phyloP scores from a whole-genome alignment of 192 early-diverging fungal species.

The Coemansia sp. region DNA sequence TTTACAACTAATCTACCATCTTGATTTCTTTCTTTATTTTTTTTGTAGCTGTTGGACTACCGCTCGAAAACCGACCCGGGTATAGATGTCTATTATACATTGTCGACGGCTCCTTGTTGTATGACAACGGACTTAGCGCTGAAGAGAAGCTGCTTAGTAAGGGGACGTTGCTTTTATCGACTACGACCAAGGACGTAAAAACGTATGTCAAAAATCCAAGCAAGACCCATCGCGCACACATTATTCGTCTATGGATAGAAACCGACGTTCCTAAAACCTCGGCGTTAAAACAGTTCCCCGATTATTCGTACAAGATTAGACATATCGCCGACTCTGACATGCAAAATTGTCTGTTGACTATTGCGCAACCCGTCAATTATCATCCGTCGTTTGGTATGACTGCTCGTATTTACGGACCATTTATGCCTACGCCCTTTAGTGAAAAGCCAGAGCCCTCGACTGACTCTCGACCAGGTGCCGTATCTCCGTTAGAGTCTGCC shows the following conservation, averaged over 20 bases:
- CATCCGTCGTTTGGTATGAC: conserved; percentile 51
- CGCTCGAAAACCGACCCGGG: conserved; percentile 46
- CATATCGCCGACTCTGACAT: conserved; percentile 54
- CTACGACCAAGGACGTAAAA: conserved; percentile 22
- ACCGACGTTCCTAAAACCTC: conserved; percentile 9
- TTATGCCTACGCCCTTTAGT: background rate
- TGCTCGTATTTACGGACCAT: conserved; percentile 36
- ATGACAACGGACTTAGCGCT: conserved; percentile 46
- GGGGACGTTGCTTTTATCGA: conserved; percentile 44
- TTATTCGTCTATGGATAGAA: conserved; percentile 53
- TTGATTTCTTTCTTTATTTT: conserved; percentile 12
- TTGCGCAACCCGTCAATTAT: conserved; percentile 45
- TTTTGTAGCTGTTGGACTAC: conserved; percentile 49
- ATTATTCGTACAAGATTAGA: conserved; percentile 31
- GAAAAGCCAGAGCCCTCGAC: background rate
- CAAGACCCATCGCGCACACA: conserved; percentile 47
- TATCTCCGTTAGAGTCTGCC: conserved; percentile 27
- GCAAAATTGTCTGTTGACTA: conserved; percentile 39
- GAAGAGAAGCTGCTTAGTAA: conserved; percentile 52
- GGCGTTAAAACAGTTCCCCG: conserved; percentile 8
- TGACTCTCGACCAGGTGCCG: conserved; percentile 9
- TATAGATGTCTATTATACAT: conserved; percentile 49
- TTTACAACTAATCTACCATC: background rate
- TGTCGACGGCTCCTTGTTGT: conserved; percentile 43
- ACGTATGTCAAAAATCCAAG: conserved; percentile 51